phyloP scores from a whole-genome alignment of 495 filamentous ascomycete species.

The Neurospora africana region DNA sequence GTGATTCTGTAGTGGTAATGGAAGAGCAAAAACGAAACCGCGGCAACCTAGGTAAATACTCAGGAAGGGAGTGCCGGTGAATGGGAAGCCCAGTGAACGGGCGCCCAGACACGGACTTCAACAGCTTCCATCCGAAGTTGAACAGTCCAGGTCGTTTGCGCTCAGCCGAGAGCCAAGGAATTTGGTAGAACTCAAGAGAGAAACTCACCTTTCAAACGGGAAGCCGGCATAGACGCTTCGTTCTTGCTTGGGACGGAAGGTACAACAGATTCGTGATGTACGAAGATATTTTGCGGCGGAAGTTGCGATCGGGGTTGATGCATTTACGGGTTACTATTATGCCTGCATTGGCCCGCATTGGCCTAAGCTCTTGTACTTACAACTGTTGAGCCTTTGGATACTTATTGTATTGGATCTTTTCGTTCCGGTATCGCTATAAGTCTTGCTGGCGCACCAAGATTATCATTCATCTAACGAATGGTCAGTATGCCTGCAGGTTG shows the following conservation, averaged over 20 bases:
- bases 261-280: not conserved
- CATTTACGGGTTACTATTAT: not conserved
- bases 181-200: not conserved
- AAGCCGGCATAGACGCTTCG: not conserved
- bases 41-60: not conserved
- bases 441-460: not conserved
- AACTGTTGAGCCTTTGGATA: not conserved
- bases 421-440: not conserved
- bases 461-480: not conserved
- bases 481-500: not conserved
- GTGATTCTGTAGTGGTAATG: not conserved
- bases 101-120: not conserved
- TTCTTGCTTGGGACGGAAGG: not conserved
- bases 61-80: not conserved
- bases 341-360: not conserved
- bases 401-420: not conserved
- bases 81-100: not conserved
- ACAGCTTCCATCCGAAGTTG: not conserved
- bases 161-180: not conserved
- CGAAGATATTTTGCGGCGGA: not conserved
- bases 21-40: not conserved
- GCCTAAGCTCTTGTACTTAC: not conserved
- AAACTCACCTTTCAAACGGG: not conserved
- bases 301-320: not conserved
- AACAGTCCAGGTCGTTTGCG: not conserved